These are phyloP conservation scores for Paecilomyces niveus DNA, from an alignment of 2,329 filamentous ascomycete genomes.

Conservation along the genomic window DNA sequence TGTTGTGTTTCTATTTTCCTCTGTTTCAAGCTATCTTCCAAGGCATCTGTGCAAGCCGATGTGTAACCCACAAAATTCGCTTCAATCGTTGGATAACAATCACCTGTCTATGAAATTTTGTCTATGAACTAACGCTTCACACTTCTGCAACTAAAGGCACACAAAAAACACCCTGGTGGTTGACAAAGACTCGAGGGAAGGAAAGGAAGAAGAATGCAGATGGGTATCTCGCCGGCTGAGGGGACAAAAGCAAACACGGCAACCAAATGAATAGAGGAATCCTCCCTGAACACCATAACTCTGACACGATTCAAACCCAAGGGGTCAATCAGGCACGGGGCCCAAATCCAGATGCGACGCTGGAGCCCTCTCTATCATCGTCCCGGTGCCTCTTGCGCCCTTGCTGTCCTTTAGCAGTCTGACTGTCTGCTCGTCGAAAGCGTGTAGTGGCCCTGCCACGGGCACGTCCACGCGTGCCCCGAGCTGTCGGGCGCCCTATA, in stretches of 20 bases:
- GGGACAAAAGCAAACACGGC: neutral
- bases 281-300: neutral
- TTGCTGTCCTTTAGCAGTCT: neutral
- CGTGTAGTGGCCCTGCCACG: neutral
- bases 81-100: neutral
- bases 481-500: neutral
- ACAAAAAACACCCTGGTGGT: neutral
- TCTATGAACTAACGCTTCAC: neutral
- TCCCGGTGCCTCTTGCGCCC: neutral
- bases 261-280: neutral
- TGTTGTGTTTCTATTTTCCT: neutral
- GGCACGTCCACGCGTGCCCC: neutral
- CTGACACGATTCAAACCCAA: neutral
- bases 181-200: neutral
- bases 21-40: neutral
- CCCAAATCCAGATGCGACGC: neutral
- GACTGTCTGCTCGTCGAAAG: neutral
- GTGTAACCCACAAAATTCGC: neutral
- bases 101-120: neutral
- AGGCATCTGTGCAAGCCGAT: neutral
- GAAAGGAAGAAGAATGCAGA: no score
- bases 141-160: neutral
- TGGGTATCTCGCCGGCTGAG: neutral
- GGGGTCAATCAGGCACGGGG: neutral
- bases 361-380: neutral